Base-by-base conservation (phyloP, 2,329 filamentous ascomycete genomes). In the Exophiala sp. region DNA sequence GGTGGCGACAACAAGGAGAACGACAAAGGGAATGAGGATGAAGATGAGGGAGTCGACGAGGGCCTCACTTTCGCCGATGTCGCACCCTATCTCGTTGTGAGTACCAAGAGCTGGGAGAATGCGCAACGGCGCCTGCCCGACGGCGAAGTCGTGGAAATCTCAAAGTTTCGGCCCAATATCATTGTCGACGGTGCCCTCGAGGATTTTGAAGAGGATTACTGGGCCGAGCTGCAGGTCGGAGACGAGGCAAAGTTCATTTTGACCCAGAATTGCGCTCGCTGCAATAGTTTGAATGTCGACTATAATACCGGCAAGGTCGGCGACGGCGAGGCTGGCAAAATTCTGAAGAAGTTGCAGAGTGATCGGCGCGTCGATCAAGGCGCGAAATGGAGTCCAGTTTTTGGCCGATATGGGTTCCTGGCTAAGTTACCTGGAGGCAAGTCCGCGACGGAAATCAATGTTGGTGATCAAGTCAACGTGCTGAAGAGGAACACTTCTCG, bases 61-160 rank as follows among this genome's bases (percentile, higher is more conserved):
- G 77, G 72, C 62, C 74, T 91, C 37, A 80, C 78, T 1, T 93
- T 91, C 67, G 79, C 81, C 32, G 87, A 93, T 66, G 79, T 79
- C 56, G 86, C 86, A 1, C 84, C 87, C 0, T 86, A 85, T 64
- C 76, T 95, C 11, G 67, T 95, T 19, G 76, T 83, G 3, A 86
- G 82, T 0, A 75, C 82, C 53, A 76, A 80, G 1, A 93, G 86
- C 1, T 75, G 90, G n/a, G 68, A 73, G 16, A 80, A 78, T 27
- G 64, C 64, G 4, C 42, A 52, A 21, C 27, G 38, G 8, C 74
- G 81, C 2, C 66, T 88, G 4, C 68, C 74, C 0, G 64, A 64
- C 0, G 70, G 68, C 10, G 66, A 74, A 23, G 62, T 69, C 16
- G 75, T 85, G 69, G 81, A 83, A 46, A 79, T 85, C 63, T 76